phyloP scores from a whole-genome alignment of 805 yeast genomes.

The Ogataea haglerorum region DNA sequence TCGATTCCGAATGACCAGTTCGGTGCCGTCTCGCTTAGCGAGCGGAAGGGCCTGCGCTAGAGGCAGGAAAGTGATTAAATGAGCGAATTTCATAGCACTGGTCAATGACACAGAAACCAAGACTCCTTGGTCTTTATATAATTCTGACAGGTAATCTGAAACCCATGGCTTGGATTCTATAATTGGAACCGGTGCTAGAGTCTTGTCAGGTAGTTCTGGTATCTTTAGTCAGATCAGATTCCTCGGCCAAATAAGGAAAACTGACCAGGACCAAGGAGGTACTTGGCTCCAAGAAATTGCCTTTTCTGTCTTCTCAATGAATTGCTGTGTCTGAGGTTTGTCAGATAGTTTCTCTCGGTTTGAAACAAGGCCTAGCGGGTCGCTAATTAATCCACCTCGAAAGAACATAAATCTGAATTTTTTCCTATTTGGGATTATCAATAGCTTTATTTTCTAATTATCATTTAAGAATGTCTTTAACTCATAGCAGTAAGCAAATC shows the following conservation, averaged over 20 bases:
- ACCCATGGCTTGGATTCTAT: not conserved
- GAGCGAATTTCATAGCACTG: constrained; percentile 1
- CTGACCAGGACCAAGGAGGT: not conserved
- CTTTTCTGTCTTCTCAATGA: not conserved
- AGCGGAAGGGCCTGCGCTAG: constrained; percentile 4
- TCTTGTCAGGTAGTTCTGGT: not conserved
- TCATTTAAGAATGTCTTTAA: constrained; percentile 29
- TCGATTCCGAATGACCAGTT: constrained; percentile 14
- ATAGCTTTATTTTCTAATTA: constrained; percentile 13
- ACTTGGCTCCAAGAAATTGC: not conserved
- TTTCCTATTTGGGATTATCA: constrained; percentile 17
- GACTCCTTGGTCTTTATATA: constrained; percentile 3
- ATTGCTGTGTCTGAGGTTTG: not conserved
- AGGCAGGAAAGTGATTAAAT: constrained; percentile 1
- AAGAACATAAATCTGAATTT: constrained; percentile 7
- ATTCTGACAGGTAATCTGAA: constrained; percentile 7
- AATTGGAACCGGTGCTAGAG: not conserved
- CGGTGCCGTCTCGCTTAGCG: constrained; percentile 11
- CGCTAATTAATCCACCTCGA: no score
- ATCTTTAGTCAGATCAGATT: not conserved
- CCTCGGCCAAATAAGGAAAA: not conserved
- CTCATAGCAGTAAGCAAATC: constrained; percentile 30
- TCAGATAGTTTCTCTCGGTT: not conserved
- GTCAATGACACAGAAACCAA: not conserved
- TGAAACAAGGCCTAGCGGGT: no score